Evolutionary conservation across 192 early-diverging fungal genomes (phyloP), one percentile per base, ranked within the genome.

Genomic region (Backusella tarrabulga): DNA sequence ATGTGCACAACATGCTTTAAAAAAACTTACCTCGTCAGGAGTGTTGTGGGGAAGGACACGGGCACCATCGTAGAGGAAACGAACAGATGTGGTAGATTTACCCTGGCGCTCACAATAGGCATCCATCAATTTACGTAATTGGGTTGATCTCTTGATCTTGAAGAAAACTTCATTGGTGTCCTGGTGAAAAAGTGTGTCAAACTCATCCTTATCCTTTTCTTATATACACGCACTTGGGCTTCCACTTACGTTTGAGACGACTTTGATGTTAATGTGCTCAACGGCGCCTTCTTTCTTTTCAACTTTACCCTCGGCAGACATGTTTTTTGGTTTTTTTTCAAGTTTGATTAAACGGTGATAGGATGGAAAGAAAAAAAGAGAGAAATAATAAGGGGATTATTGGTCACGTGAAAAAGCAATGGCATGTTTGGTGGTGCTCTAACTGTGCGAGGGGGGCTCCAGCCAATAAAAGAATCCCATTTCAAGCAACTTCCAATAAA

Each of bases 91-190:
- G 29, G 85, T 80, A 21, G 91, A 82, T 86, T 97, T 89, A 71
- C 96, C 96, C 56, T 95, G 92, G 54, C 96, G 94, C 5, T 90
- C 87, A 76, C 94, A 92, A 77, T 97, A 99, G 11, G 97, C 95
- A 72, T 96, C 94, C 95, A 99, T 97, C 72, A 99, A 85, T 78
- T 97, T 97, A 70, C 91, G 90, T 34, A 99, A 89, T 75, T 91
- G 94, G 23, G 97, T 97, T 17, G 90, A 86, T 44, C 93, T 89
- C 85, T 98, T 99, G 85, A 99, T 99, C 87, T 97, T 99, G 87
- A 99, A 99, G 81, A 92, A 91, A n/a, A 94, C 90, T 79, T 94
- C 93, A 60, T 88, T 90, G 74, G 85, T 87, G 79, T 90, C 96
- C 95, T 95, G 9, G 38, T 35, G 29, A 29, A 46, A 26, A n/a